Percentiles rank a stretch among this genome's conserved stretches.
Evolutionary conservation across 345 rosid species (phyloP).

Genomic region (Eucalyptus polybractea): DNA sequence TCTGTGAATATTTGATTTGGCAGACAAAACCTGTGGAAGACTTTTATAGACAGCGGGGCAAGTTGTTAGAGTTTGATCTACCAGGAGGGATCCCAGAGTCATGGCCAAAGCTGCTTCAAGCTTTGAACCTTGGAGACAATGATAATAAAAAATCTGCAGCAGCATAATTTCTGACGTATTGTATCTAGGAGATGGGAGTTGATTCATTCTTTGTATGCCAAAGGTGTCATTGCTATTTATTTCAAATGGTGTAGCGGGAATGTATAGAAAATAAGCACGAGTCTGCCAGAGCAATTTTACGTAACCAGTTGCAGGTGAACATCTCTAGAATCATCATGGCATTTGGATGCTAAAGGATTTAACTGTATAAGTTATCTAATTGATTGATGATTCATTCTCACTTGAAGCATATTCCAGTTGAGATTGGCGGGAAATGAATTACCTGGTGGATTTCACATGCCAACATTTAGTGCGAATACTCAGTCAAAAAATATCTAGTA

Average conservation of each 20-base stretch:
- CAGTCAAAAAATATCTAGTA: not conserved
- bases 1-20: not conserved
- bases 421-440: not conserved
- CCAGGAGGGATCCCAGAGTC: constrained; percentile 99
- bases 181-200: constrained; percentile 5
- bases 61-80: constrained; percentile 74
- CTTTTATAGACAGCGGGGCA: constrained; percentile 70
- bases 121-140: constrained; percentile 62
- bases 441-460: not conserved
- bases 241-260: not conserved
- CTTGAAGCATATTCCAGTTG: not conserved
- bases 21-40: constrained; percentile 91
- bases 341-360: not conserved
- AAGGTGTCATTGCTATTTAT: constrained; percentile 13
- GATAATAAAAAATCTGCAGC: constrained; percentile 42
- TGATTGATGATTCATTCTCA: not conserved
- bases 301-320: not conserved
- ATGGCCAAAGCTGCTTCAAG: constrained; percentile 89
- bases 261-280: not conserved
- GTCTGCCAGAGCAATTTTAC: not conserved
- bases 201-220: constrained; percentile 50
- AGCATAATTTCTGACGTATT: constrained; percentile 23
- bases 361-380: not conserved
- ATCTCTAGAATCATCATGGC: not conserved
- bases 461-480: not conserved